Percentiles rank a stretch among this genome's conserved stretches.
Evolutionary conservation across 108 stramenopile species (phyloP).

Genomic region (Pseudonitzschia delicatissima): DNA sequence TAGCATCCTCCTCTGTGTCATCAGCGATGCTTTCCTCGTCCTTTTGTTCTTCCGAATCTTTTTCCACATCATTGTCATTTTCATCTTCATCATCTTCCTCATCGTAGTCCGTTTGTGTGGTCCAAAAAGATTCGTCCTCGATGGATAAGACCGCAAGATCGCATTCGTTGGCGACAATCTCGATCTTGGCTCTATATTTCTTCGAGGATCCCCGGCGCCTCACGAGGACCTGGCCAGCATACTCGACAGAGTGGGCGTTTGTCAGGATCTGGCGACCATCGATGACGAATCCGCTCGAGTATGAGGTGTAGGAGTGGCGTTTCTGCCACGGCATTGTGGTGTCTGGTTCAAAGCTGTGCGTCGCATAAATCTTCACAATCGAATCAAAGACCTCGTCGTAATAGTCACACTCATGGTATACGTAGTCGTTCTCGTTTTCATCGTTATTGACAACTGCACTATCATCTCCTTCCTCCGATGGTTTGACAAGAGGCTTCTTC

Average conservation of each 20-base stretch:
- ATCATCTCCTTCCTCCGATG: background rate
- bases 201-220: conserved; percentile 41
- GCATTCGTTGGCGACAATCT: conserved; percentile 53
- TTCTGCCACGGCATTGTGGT: conserved; percentile 58
- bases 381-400: conserved; percentile 36
- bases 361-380: conserved; percentile 53
- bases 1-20: background rate
- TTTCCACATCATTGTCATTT: background rate
- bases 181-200: conserved; percentile 42
- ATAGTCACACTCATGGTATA: conserved; percentile 28
- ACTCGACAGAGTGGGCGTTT: conserved; percentile 59
- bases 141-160: conserved; percentile 62
- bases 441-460: conserved; percentile 10
- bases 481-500: background rate
- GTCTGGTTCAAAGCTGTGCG: conserved; percentile 51
- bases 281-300: conserved; percentile 52
- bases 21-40: background rate
- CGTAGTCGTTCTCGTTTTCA: conserved; percentile 7
- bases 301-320: conserved; percentile 39
- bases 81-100: conserved; percentile 1
- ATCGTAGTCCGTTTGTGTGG: background rate
- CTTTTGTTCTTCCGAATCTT: background rate
- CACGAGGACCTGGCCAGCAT: conserved; percentile 54
- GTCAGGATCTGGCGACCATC: conserved; percentile 43
- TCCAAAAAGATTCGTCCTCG: conserved; percentile 11